Conservation (phyloP, 345 rosid species). For the Pugionium dolabratum region DNA sequence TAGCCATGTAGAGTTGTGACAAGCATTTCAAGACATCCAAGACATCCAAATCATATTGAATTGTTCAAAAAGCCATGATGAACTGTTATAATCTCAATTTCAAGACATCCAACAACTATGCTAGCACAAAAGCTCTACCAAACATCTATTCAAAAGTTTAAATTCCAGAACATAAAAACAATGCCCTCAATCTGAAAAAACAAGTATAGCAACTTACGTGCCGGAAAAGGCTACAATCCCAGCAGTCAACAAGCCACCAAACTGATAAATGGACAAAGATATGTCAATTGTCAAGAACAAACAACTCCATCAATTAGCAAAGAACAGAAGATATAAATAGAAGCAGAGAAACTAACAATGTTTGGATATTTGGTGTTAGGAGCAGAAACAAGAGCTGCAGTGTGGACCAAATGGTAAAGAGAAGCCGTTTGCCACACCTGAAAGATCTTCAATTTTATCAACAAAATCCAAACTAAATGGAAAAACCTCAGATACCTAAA, state of each 20-base stretch:
- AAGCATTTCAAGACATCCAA: neutral
- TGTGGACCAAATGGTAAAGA: slow-evolving; percentile 87
- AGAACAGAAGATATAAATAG: neutral
- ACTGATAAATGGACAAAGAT: slow-evolving; percentile 49
- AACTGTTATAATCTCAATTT: neutral
- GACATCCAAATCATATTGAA: neutral
- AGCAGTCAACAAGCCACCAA: slow-evolving; percentile 86
- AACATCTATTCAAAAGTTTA: neutral
- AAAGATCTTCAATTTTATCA: neutral
- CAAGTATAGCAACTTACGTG: slow-evolving; percentile 61
- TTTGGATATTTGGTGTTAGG: slow-evolving; percentile 70
- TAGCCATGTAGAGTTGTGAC: slow-evolving; percentile 2
- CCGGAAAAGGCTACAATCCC: slow-evolving; percentile 87
- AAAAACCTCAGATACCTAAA: slow-evolving; percentile 5
- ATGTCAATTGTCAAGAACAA: neutral
- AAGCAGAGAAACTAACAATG: slow-evolving; percentile 48
- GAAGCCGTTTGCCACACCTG: slow-evolving; percentile 98
- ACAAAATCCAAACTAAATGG: neutral
- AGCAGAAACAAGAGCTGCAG: slow-evolving; percentile 81
- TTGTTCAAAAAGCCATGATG: neutral
- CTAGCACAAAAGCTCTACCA: neutral
- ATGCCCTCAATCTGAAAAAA: neutral
- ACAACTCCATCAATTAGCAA: slow-evolving; percentile 2
- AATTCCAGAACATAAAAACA: neutral
- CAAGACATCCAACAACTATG: slow-evolving; percentile 10